Percentiles rank a stretch among this genome's conserved stretches.
phyloP scores from a whole-genome alignment of 2,329 filamentous ascomycete species.

The Exophiala calicioides region DNA sequence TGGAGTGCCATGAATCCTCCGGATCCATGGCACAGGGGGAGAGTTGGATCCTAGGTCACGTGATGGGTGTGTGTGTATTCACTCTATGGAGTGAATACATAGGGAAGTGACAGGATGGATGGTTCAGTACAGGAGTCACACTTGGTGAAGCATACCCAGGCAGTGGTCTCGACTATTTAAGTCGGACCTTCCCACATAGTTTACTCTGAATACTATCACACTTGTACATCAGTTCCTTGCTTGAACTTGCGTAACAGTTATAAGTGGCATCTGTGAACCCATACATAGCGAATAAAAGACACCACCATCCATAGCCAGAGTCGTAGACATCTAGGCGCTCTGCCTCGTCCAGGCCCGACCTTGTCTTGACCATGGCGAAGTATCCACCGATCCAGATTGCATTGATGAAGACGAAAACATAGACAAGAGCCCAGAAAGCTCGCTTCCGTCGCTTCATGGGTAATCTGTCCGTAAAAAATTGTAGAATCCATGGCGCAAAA shows the following conservation, averaged over 20 bases:
- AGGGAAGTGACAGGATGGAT: no score
- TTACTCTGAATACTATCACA: no score
- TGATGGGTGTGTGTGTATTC: no score
- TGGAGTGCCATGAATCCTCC: no score
- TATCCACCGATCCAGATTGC: constrained; percentile 30
- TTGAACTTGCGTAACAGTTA: constrained; percentile 9
- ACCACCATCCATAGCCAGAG: constrained; percentile 1
- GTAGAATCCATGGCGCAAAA: constrained; percentile 25
- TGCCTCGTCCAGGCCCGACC: not conserved
- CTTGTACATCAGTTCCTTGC: no score
- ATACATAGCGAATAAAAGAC: constrained; percentile 15
- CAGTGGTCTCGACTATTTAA: no score
- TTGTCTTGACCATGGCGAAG: constrained; percentile 11
- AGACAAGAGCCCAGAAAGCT: constrained; percentile 26
- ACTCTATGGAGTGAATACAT: no score
- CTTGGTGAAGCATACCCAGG: no score
- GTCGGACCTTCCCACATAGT: no score
- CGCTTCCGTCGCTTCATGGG: constrained; percentile 26
- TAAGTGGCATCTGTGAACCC: constrained; percentile 10
- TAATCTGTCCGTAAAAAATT: constrained; percentile 28
- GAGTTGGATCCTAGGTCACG: no score
- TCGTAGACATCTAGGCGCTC: constrained; percentile 7
- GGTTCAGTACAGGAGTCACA: no score
- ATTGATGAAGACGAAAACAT: constrained; percentile 28
- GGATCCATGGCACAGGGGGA: no score